Percentiles rank a stretch among this genome's conserved stretches.
phyloP scores from a whole-genome alignment of 202 grass and related monocot genomes.

The Sporobolus alterniflorus region DNA sequence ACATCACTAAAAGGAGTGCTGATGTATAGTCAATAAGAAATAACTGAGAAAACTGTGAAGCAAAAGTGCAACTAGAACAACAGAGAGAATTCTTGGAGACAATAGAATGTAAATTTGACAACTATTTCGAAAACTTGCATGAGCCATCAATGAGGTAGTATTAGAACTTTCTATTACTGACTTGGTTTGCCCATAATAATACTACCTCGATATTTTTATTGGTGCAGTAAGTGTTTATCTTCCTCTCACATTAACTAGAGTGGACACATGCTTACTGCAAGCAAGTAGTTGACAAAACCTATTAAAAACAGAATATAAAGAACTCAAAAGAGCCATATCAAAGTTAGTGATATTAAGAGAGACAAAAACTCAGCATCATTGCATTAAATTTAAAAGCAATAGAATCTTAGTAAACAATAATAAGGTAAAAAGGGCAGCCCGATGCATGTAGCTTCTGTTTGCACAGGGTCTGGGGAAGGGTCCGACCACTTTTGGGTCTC shows the following conservation, averaged over 20 bases:
- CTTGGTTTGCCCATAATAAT: background rate
- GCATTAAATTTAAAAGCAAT: background rate
- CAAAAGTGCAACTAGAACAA: background rate
- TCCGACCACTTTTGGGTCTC: no score
- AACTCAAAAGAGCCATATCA: background rate
- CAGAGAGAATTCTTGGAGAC: background rate
- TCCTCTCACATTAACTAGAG: slow-evolving; percentile 7
- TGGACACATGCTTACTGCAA: background rate
- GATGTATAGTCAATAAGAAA: background rate
- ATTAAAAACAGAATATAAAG: background rate
- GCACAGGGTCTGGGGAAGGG: no score
- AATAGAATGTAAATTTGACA: background rate
- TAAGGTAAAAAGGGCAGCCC: no score
- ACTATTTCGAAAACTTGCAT: background rate
- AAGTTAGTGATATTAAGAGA: background rate
- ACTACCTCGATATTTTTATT: background rate
- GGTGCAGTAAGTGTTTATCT: background rate
- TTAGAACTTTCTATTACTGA: background rate
- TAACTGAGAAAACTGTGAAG: background rate
- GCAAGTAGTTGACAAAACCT: background rate
- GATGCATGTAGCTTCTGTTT: no score
- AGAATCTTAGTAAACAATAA: background rate
- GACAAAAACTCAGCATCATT: background rate
- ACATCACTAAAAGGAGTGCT: background rate
- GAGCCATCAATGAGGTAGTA: background rate